Conservation (phyloP, 768 basidiomycete species). For the Leccinum truebloodii region DNA sequence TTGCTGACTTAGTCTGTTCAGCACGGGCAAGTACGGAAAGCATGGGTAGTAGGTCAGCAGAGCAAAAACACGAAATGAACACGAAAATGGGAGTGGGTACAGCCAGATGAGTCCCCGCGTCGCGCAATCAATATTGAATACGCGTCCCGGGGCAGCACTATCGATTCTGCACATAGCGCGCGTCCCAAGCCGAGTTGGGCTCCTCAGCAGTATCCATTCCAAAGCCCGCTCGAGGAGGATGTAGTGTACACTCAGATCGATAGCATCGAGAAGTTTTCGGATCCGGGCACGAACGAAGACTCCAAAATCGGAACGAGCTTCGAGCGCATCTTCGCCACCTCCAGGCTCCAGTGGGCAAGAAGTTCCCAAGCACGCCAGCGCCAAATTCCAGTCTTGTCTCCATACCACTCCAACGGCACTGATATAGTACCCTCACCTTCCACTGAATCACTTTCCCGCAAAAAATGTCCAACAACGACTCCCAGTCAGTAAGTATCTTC, state of each 20-base stretch:
- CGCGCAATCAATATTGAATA: slow-evolving; percentile 67
- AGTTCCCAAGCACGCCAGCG: too few species aligned
- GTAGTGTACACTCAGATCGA: slow-evolving; percentile 65
- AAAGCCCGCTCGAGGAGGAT: slow-evolving; percentile 71
- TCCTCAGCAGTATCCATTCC: slow-evolving; percentile 29
- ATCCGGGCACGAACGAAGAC: too few species aligned
- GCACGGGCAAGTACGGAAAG: slow-evolving; percentile 69
- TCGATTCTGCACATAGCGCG: slow-evolving; percentile 47
- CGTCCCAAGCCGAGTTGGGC: slow-evolving; percentile 27
- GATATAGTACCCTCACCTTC: too few species aligned
- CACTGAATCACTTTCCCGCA: too few species aligned
- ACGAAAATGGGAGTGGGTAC: slow-evolving; percentile 43
- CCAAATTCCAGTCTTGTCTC: too few species aligned
- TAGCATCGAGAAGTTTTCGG: slow-evolving; percentile 25
- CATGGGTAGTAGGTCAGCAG: neutral
- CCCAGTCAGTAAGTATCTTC: too few species aligned
- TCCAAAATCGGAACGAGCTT: too few species aligned
- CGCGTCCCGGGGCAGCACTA: slow-evolving; percentile 75
- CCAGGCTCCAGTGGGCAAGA: too few species aligned
- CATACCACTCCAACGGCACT: too few species aligned
- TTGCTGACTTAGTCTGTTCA: slow-evolving; percentile 70
- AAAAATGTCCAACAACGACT: neutral
- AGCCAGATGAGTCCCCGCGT: slow-evolving; percentile 60
- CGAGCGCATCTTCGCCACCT: too few species aligned
- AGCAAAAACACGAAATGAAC: neutral